Percentiles rank a stretch among this genome's conserved stretches.
Evolutionary conservation across 2,329 filamentous ascomycete genomes (phyloP).

Genomic region (Fusarium udum): DNA sequence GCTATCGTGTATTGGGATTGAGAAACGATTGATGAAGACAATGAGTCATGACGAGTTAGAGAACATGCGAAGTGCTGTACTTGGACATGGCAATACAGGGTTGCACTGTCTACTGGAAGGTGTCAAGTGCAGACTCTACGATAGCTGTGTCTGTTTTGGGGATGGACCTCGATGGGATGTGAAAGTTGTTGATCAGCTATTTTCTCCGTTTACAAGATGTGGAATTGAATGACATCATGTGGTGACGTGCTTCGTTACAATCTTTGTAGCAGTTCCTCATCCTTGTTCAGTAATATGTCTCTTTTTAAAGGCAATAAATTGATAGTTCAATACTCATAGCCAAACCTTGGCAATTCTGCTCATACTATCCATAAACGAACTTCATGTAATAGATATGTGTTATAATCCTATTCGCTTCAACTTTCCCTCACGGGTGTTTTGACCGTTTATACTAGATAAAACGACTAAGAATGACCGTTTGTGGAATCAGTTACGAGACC

Average conservation of each 20-base stretch:
- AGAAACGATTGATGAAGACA: neutral
- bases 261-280: too few relatives aligned
- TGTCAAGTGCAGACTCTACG: neutral
- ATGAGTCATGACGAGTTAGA: accelerated
- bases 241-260: too few relatives aligned
- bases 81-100: accelerated
- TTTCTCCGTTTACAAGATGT: neutral
- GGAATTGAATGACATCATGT: too few relatives aligned
- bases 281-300: too few relatives aligned
- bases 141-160: slow-evolving; percentile 4
- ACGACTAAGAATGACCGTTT: neutral
- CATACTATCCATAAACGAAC: too few relatives aligned
- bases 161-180: slow-evolving; percentile 12
- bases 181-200: neutral
- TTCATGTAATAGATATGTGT: too few relatives aligned
- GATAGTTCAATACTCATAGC: too few relatives aligned
- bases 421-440: too few relatives aligned
- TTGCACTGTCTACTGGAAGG: neutral
- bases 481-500: neutral
- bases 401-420: too few relatives aligned
- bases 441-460: accelerated
- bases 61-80: accelerated
- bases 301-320: too few relatives aligned
- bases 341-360: too few relatives aligned
- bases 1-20: slow-evolving; percentile 4